Percentiles rank a stretch among this genome's conserved stretches.
These are phyloP conservation scores for Flaveria linearis DNA, from an alignment of 129 eudicot species.

Conservation along the genomic window DNA sequence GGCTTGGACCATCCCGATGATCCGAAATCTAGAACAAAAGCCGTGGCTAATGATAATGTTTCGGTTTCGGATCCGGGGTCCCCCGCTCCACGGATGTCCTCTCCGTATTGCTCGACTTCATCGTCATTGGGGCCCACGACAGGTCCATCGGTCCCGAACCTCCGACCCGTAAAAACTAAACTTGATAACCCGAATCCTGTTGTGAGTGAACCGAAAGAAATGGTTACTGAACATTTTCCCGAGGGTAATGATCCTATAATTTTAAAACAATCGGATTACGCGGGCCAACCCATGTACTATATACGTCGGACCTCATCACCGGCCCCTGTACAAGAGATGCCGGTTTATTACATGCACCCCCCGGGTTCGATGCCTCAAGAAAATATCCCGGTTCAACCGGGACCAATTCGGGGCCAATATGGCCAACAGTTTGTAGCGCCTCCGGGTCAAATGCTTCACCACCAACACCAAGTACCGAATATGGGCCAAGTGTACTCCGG, in stretches of 20 bases:
- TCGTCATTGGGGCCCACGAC: conserved; percentile 49
- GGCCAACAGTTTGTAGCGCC: conserved; percentile 51
- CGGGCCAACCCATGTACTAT: conserved; percentile 52
- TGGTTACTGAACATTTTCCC: conserved; percentile 19
- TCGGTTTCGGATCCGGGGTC: conserved; percentile 75
- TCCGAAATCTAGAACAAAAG: conserved; percentile 38
- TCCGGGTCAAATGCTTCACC: conserved; percentile 58
- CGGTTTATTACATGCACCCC: conserved; percentile 59
- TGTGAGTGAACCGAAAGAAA: conserved; percentile 44
- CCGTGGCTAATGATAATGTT: conserved; percentile 34
- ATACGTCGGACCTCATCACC: conserved; percentile 41
- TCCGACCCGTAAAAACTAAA: conserved; percentile 65
- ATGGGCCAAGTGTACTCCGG: conserved; percentile 59
- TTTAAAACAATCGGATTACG: conserved; percentile 46
- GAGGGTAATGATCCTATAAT: conserved; percentile 33
- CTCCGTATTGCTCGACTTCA: conserved; percentile 73
- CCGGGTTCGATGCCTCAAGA: conserved; percentile 53
- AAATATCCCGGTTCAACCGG: conserved; percentile 39
- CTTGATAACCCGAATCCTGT: conserved; percentile 44
- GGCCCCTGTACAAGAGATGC: conserved; percentile 46
- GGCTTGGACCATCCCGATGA: conserved; percentile 80
- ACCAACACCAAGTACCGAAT: conserved; percentile 41
- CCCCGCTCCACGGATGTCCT: conserved; percentile 53
- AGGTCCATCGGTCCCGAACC: conserved; percentile 47
- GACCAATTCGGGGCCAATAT: conserved; percentile 49